Base-by-base conservation (phyloP, 805 yeast species). In the Saccharomycopsis oosterbeekiorum region DNA sequence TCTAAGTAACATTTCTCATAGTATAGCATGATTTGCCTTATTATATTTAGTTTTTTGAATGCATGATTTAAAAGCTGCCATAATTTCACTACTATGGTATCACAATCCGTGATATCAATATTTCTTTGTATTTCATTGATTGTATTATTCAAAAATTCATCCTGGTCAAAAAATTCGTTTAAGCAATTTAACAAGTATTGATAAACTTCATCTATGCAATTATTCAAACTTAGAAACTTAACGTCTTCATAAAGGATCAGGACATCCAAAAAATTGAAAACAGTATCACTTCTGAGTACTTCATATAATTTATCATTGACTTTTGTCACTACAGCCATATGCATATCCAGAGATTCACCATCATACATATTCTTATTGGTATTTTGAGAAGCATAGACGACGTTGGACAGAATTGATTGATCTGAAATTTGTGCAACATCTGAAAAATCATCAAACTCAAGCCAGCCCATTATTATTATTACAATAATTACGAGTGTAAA, bases 1-100 rank as follows among this genome's bases (percentile, higher is more conserved):
- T 50, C 58, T 21, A 62, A 36, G 12, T 41, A 8, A 24, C 55
- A 55, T 17, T 43, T 51, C 36, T 62, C 61, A 12, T 58, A 56
- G 34, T 62, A 60, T 9, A 47, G 36, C 19, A 56, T 54, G 24
- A 62, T 59, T 36, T 55, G 34, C 3, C 39, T n/a, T 12, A 60
- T 36, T 12, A 29, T 12, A 37, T 47, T 58, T 8, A 58, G 26
- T 43, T 53, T 62, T 14, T n/a, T 39, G n/a, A 60, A 62, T 9
- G 55, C 58, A 24, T 58, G 51, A 24, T 55, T 36, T 43, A 60
- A 58, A 51, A 62, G 9, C 12, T 53, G 21, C 14, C 56, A 9
- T 26, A 62, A 56, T 14, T n/a, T n/a, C 15, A 19, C 26, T 19
- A 55, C 11, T 19, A 58, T 14, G n/a, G 42, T 56, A 11, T 40